phyloP scores from a whole-genome alignment of 148 eudicot genomes.

The Silene conica region DNA sequence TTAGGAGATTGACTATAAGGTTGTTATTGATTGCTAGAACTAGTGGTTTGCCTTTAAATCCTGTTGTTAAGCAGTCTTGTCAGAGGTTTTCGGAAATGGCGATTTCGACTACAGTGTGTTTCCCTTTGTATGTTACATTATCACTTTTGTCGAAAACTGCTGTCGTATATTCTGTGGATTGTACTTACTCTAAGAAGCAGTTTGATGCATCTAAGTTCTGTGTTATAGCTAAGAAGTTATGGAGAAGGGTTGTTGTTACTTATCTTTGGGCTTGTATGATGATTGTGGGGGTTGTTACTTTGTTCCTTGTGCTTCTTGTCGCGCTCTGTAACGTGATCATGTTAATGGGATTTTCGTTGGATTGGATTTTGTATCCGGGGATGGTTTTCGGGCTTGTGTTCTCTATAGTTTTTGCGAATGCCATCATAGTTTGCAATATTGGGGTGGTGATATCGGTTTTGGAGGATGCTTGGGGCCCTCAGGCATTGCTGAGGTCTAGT shows the following conservation, averaged over 20 bases:
- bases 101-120: conserved; percentile 59
- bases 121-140: conserved; percentile 66
- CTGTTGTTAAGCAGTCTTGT: conserved; percentile 65
- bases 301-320: conserved; percentile 58
- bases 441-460: conserved; percentile 42
- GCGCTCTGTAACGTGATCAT: conserved; percentile 53
- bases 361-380: conserved; percentile 46
- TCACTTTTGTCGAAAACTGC: conserved; percentile 78
- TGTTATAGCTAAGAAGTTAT: conserved; percentile 50
- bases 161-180: conserved; percentile 75
- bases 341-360: conserved; percentile 45
- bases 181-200: conserved; percentile 77
- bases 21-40: conserved; percentile 61
- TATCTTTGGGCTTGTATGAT: conserved; percentile 67
- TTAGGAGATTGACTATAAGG: conserved; percentile 51
- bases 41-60: conserved; percentile 71
- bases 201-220: conserved; percentile 53
- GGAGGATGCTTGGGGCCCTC: conserved; percentile 45
- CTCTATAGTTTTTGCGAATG: conserved; percentile 41
- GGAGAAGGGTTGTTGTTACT: conserved; percentile 59
- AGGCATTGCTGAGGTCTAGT: conserved; percentile 40
- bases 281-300: conserved; percentile 52
- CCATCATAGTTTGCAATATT: conserved; percentile 36
- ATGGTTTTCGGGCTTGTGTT: conserved; percentile 33
- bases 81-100: conserved; percentile 65